Base-by-base conservation (phyloP, 805 yeast species). In the Schwanniomyces pseudopolymorphus region DNA sequence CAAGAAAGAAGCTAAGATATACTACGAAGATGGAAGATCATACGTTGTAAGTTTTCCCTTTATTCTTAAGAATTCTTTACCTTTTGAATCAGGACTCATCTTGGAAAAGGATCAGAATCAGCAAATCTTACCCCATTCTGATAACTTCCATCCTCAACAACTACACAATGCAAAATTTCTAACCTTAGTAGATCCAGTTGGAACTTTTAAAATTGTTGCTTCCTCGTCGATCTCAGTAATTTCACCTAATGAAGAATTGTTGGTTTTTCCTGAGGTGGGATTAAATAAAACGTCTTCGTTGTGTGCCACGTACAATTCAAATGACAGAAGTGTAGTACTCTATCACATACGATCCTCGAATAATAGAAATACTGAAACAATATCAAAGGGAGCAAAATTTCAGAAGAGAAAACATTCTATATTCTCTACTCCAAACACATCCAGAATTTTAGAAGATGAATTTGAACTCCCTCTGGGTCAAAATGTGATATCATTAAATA, bases 1-100 rank as follows among this genome's bases (percentile, higher is more conserved):
- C 41, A 62, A 64, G 35, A 85, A 83, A 45, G 71, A 80, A 5
- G 87, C 87, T 0, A 72, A 84, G 48, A 74, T 88, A 1, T 88
- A 85, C 59, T 78, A 78, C 46, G 64, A 66, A 4, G 78, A 78
- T 48, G 94, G 94, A 2, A 73, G 79, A 24, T 71, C 79, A 0
- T 79, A 79, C 47, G 73, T 78, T 1, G 77, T 84, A 9, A 82
- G 81, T 53, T 79, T 90, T 50, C 95, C 97, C 0, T 87, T 89
- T 52, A 67, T 69, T 5, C 75, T 87, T 21, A 73, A 69, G 31
- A 71, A 71, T 22, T 91, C 85, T 1, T 77, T 85, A 49, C 77
- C 85, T 9, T 85, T 82, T 56, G 81, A 80, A 20, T 74, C 79
- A 35, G 97, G 97, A 0, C 58, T 89, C 3, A 66, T 90, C 0